phyloP scores from a whole-genome alignment of 495 filamentous ascomycete genomes.

The Pseudevernia furfuracea region DNA sequence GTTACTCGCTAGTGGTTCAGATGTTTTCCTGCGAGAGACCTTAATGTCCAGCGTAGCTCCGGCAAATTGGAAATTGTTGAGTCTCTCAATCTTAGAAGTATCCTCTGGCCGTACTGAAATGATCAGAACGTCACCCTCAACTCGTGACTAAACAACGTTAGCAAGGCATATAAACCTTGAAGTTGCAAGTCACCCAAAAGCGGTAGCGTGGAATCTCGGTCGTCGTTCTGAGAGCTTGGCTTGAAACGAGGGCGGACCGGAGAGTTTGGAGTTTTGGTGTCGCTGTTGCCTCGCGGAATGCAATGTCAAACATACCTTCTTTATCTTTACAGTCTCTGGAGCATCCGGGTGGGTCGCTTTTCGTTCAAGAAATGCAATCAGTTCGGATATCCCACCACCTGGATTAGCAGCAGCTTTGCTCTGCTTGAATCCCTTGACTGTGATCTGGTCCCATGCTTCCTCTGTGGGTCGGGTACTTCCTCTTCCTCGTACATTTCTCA shows the following conservation, averaged over 20 bases:
- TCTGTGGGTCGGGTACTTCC: constrained; percentile 26
- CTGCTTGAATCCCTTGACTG: constrained; percentile 61
- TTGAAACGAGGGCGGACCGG: constrained; percentile 50
- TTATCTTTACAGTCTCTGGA: constrained; percentile 56
- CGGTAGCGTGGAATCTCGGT: constrained; percentile 41
- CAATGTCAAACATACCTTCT: constrained; percentile 70
- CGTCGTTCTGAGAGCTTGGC: constrained; percentile 51
- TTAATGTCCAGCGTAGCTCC: constrained; percentile 51
- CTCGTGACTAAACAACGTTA: constrained; percentile 67
- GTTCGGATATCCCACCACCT: constrained; percentile 62
- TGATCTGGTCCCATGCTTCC: constrained; percentile 33
- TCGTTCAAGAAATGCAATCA: constrained; percentile 74
- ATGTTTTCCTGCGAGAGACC: constrained; percentile 33
- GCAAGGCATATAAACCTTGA: constrained; percentile 54
- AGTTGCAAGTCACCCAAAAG: constrained; percentile 43
- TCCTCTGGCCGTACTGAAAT: constrained; percentile 58
- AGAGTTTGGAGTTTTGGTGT: constrained; percentile 33
- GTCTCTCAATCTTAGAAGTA: constrained; percentile 49
- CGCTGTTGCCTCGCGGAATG: constrained; percentile 38
- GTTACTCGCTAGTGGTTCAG: constrained; percentile 24
- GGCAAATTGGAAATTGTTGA: constrained; percentile 60
- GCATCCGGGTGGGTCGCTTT: constrained; percentile 50
- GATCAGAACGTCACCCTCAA: constrained; percentile 61
- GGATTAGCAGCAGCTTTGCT: constrained; percentile 65
- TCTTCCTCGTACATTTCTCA: constrained; percentile 28